Percentiles rank a stretch among this genome's conserved stretches.
Conservation (phyloP, 768 basidiomycete genomes). For the Russula virescens region DNA sequence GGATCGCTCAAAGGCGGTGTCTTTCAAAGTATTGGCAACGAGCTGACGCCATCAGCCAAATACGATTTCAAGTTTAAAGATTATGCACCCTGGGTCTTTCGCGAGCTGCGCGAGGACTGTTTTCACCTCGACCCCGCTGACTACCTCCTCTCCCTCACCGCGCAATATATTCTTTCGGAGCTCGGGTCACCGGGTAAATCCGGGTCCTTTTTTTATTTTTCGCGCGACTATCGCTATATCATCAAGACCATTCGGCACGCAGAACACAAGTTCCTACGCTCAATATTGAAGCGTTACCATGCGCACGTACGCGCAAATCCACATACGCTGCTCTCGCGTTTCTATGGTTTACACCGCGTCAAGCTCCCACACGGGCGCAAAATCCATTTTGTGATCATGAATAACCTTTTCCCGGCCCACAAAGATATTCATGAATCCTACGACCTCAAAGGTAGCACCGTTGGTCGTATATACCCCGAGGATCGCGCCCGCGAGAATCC, state of each 20-base stretch:
- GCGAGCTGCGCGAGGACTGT: slow-evolving; percentile 87
- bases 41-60: slow-evolving; percentile 93
- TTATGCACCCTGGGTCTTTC: slow-evolving; percentile 97
- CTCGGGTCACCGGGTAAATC: slow-evolving; percentile 98
- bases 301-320: slow-evolving; percentile 84
- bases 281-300: slow-evolving; percentile 79
- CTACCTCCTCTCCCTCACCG: slow-evolving; percentile 92
- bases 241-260: slow-evolving; percentile 97
- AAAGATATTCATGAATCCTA: slow-evolving; percentile 97
- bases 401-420: slow-evolving; percentile 97
- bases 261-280: slow-evolving; percentile 90
- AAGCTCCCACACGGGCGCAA: slow-evolving; percentile 91
- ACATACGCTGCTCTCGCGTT: slow-evolving; percentile 87
- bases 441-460: slow-evolving; percentile 92
- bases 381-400: slow-evolving; percentile 99
- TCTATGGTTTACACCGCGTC: slow-evolving; percentile 96
- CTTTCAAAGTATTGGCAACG: slow-evolving; percentile 77
- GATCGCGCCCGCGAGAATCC: slow-evolving; percentile 74
- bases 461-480: slow-evolving; percentile 83
- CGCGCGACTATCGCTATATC: slow-evolving; percentile 97
- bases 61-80: slow-evolving; percentile 99
- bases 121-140: slow-evolving; percentile 97
- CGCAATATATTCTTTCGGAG: slow-evolving; percentile 96
- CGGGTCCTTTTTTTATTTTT: slow-evolving; percentile 99
- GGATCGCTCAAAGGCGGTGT: slow-evolving; percentile 1